Evolutionary conservation across 2,329 filamentous ascomycete species (phyloP).

Genomic region (Colletotrichum filicis): DNA sequence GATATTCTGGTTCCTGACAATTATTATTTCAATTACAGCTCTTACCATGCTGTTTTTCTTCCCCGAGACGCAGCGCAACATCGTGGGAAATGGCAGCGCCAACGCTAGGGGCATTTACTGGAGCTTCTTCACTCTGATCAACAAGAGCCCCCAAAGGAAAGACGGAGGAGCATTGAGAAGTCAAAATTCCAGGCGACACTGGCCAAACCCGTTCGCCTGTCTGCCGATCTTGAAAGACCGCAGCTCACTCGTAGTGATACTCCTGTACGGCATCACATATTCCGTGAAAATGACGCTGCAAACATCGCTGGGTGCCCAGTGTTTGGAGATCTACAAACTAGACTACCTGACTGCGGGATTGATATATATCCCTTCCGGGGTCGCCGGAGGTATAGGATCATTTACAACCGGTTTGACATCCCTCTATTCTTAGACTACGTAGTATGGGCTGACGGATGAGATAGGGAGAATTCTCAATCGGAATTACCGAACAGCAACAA

Average conservation of each 20-base stretch:
- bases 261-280: conserved; percentile 33
- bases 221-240: not conserved
- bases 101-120: not conserved
- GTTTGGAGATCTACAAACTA: conserved; percentile 33
- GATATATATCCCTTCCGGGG: conserved; percentile 33
- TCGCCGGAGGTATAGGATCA: conserved; percentile 9
- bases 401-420: not conserved
- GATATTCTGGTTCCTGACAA: conserved; percentile 65
- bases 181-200: not conserved
- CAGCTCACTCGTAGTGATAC: conserved; percentile 19
- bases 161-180: not conserved
- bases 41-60: conserved; percentile 54
- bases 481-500: not conserved
- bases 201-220: not conserved
- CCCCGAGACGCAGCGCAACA: conserved; percentile 54
- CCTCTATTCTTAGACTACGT: not conserved
- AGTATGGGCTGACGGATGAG: not conserved
- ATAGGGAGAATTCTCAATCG: not conserved
- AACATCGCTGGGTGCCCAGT: conserved; percentile 20
- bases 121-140: not conserved
- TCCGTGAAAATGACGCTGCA: conserved; percentile 15
- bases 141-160: not conserved
- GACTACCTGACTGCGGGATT: conserved; percentile 33
- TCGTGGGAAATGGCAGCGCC: conserved; percentile 43
- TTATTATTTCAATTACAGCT: conserved; percentile 50